These are phyloP conservation scores for Aspergillus panamensis DNA, from an alignment of 495 filamentous ascomycete genomes.

Conservation along the genomic window DNA sequence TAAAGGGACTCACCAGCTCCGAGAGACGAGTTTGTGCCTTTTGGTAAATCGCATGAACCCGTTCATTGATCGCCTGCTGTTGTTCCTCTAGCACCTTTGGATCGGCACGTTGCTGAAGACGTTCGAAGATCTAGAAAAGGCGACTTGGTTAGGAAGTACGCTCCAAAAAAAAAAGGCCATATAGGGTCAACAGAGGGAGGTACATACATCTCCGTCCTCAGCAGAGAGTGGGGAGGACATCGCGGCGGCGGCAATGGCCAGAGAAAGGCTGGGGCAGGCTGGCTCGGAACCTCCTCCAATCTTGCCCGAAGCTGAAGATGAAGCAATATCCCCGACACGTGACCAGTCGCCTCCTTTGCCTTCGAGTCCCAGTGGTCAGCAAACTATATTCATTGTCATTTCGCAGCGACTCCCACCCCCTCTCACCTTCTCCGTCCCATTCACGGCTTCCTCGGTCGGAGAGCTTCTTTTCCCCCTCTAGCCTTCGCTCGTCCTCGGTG, in stretches of 20 bases:
- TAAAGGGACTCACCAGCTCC: conserved; percentile 42
- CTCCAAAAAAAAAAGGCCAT: background rate
- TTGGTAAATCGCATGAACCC: conserved; percentile 60
- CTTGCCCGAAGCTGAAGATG: conserved; percentile 12
- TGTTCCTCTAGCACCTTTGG: conserved; percentile 58
- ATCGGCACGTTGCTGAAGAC: conserved; percentile 59
- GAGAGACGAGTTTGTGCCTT: conserved; percentile 61
- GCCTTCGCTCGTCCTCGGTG: background rate
- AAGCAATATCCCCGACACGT: conserved; percentile 30
- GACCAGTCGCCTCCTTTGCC: conserved; percentile 14
- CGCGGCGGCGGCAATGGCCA: conserved; percentile 39
- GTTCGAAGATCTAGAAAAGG: conserved; percentile 57
- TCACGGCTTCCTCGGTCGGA: background rate
- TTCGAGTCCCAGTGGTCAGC: background rate
- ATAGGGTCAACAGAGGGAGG: background rate
- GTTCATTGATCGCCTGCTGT: conserved; percentile 58
- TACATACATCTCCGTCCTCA: conserved; percentile 43
- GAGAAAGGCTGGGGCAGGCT: conserved; percentile 17
- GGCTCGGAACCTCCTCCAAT: conserved; percentile 13
- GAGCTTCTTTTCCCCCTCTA: background rate
- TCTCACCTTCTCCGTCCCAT: background rate
- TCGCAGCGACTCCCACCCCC: background rate
- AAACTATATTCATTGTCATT: background rate
- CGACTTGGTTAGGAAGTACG: conserved; percentile 5
- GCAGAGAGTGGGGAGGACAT: conserved; percentile 44